These are phyloP conservation scores for Termitomyces sp. DNA, from an alignment of 768 basidiomycete species.

Conservation along the genomic window DNA sequence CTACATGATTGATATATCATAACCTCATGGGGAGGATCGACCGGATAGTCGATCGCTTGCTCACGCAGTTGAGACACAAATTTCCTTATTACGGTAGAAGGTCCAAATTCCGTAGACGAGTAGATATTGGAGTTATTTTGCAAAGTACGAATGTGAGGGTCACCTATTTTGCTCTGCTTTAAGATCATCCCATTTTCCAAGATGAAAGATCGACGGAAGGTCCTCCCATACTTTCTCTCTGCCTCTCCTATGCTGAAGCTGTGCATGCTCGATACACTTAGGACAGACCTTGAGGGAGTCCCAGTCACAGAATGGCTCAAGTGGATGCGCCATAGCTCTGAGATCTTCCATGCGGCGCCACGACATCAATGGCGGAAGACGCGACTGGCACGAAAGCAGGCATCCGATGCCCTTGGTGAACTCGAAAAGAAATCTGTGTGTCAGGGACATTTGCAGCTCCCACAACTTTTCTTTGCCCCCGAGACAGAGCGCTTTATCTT, in stretches of 20 bases:
- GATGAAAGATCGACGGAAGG: slow-evolving; percentile 30
- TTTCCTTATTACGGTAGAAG: neutral
- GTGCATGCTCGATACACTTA: slow-evolving; percentile 24
- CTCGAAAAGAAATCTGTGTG: slow-evolving; percentile 32
- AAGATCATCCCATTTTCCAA: slow-evolving; percentile 35
- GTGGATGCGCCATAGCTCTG: slow-evolving; percentile 29
- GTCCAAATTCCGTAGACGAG: neutral
- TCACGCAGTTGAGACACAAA: no score
- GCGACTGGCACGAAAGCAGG: slow-evolving; percentile 19
- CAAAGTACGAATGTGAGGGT: neutral
- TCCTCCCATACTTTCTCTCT: slow-evolving; percentile 32
- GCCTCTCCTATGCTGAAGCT: slow-evolving; percentile 26
- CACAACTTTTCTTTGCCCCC: slow-evolving; percentile 35
- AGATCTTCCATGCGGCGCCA: slow-evolving; percentile 31
- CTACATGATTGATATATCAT: slow-evolving; percentile 22
- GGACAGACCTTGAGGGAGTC: slow-evolving; percentile 24
- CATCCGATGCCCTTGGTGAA: slow-evolving; percentile 26
- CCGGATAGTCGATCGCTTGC: neutral
- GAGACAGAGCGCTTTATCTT: slow-evolving; percentile 35
- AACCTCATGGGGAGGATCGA: no score
- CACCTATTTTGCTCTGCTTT: slow-evolving; percentile 28
- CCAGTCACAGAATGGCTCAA: slow-evolving; percentile 33
- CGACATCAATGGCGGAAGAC: slow-evolving; percentile 19
- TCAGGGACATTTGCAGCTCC: slow-evolving; percentile 31
- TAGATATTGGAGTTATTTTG: neutral